Evolutionary conservation across 2,329 filamentous ascomycete genomes (phyloP), one percentile per base, ranked within the genome.

Genomic region (Penicillium oxalicum): DNA sequence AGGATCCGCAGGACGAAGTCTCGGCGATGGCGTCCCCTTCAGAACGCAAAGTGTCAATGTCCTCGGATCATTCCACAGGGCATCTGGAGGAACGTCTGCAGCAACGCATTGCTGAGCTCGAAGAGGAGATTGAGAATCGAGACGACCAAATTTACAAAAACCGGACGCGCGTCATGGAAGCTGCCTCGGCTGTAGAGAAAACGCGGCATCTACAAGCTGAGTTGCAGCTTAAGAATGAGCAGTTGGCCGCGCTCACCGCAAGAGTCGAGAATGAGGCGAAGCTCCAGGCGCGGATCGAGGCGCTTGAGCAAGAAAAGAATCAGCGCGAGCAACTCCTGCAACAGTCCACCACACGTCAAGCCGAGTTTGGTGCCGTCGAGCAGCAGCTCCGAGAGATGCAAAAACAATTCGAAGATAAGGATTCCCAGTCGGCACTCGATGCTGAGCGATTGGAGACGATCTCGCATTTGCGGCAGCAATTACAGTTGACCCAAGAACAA

Each of bases 131-230:
- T 9, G 59, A 57, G 9, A 61, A 68, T 24, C 61, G 65, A 24
- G 66, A 71, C 45, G 61, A 70, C 26, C 64, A 67, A 45, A 49
- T 71, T 2, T 59, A 63, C 29, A 61, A 54, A 9, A 65, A 65
- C 41, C 63, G 58, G 26, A 55, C 54, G 34, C 63, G 63, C 29
- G 54, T 69, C 9, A 47, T 65, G 18, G 67, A 71, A 40, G 63
- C 66, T 1, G 62, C 59, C 25, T 70, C 68, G 9, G 66, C 66
- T 4, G 61, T 54, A 7, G 68, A 70, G 35, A 67, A 72, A 51
- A 66, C 70, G 45, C 62, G 61, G 8, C 63, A 70, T 33, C 58
- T 72, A n/a, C 66, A 70, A 44, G 48, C 55, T 7, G 69, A 71
- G 44, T 35, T 72, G n/a, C 61, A 68, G 46, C 58, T 52, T 13